Evolutionary conservation across 1,284 basidiomycete species (phyloP).

Genomic region (Austroboletus rostrupii): DNA sequence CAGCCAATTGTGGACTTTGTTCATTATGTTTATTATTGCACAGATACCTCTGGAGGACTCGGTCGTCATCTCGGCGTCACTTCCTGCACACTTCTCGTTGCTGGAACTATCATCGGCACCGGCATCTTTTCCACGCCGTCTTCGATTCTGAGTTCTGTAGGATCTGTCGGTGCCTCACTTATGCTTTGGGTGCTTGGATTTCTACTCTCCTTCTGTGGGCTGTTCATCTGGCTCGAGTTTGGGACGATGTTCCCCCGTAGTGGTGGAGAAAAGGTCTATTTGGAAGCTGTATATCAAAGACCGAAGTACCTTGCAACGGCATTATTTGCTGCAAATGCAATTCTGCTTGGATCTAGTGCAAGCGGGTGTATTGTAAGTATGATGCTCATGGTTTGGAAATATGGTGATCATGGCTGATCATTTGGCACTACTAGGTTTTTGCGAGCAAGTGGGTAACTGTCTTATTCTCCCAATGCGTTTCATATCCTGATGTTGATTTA

Average conservation of each 20-base stretch:
- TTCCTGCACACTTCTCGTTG: constrained; percentile 47
- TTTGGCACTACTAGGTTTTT: constrained; percentile 26
- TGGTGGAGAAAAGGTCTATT: constrained; percentile 56
- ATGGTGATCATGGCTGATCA: neutral
- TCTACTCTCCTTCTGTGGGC: constrained; percentile 46
- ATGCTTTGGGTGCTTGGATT: constrained; percentile 59
- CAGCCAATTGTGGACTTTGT: neutral
- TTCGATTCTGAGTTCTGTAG: constrained; percentile 47
- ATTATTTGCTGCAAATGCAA: constrained; percentile 46
- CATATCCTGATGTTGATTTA: constrained; percentile 16
- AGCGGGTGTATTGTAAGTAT: constrained; percentile 53
- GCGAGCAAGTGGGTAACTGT: constrained; percentile 35
- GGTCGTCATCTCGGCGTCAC: constrained; percentile 48
- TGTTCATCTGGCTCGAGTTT: constrained; percentile 55
- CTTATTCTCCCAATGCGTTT: neutral
- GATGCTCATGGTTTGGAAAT: neutral
- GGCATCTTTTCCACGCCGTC: constrained; percentile 64
- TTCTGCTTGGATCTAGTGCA: constrained; percentile 52
- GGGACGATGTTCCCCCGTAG: constrained; percentile 53
- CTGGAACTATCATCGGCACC: constrained; percentile 56
- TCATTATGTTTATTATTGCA: neutral
- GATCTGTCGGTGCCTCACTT: constrained; percentile 50
- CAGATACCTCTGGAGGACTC: constrained; percentile 46
- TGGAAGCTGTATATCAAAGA: constrained; percentile 45
- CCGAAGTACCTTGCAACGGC: constrained; percentile 47